Evolutionary conservation across 495 filamentous ascomycete genomes (phyloP), one percentile per base, ranked within the genome.

Genomic region (Filosporella fistucella): DNA sequence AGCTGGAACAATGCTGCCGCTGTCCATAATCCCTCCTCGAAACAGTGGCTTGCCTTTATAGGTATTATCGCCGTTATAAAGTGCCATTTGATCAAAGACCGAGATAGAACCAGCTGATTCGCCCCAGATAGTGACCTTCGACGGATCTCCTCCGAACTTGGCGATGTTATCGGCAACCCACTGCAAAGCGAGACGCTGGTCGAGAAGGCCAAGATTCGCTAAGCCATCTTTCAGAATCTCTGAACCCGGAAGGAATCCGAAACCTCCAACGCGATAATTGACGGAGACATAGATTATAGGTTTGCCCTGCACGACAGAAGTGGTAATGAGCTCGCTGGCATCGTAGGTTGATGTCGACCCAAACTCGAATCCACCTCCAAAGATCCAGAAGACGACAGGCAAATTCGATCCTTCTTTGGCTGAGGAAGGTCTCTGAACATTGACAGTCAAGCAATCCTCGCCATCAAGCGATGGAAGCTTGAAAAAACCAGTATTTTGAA

Each of bases 41-140:
- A 89, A 89, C 0, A 88, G 69, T 1, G 76, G 72, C 48, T 82
- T 76, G 24, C 77, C 82, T 10, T 86, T 86, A 65, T 87, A 86
- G 0, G 61, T 80, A 61, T 80, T 74, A 56, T 88, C 64, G 13
- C 86, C 85, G 54, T 76, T 73, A 58, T 85, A 86, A 16, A 88
- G 64, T 2, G 75, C 63, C 74, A 84, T 83, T 49, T 88, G 85
- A 54, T 85, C 71, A 36, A 80, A 77, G 23, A 87, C 82, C 4
- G 80, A 85, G 52, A 86, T 86, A 13, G 80, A 16, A 10, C 41
- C 52, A 17, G 42, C 52, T 5, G 22, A 45, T 47, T 70, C 60
- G 9, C 68, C 71, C 66, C 62, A 68, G 30, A 70, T 53, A 3
- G 63, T 67, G n/a, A 74, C 63, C 9, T 61, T 57, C 24, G 64